Base-by-base conservation (phyloP, 1,284 basidiomycete species). In the Wallemia hederae region DNA sequence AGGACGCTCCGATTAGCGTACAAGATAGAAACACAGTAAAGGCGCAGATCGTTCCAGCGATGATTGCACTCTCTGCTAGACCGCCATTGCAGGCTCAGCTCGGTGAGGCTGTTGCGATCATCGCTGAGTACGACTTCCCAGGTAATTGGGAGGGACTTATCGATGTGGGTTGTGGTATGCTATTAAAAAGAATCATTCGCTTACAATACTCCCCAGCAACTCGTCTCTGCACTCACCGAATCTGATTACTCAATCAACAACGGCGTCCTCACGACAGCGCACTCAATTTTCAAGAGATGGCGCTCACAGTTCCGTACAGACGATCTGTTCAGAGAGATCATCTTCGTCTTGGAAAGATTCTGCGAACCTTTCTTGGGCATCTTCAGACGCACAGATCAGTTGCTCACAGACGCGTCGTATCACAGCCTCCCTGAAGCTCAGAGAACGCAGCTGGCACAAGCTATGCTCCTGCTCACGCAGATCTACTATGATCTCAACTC, bases 231-330 rank as follows among this genome's bases (percentile, higher is more conserved):
- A 62, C 75, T 91, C 55, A 82, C 85, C 15, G 72, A 76, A 9
- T 77, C 80, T 22, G 81, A 96, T 68, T 89, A 85, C 70, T 81
- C 82, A 64, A 71, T 88, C 65, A 92, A 96, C 69, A 76, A 90
- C 34, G 86, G 85, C 60, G 85, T 98, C 7, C 77, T 99, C 33
- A 80, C 92, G 66, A 91, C 91, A 0, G 87, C 89, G 0, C 92
- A 97, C 71, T 90, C 88, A 49, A 97, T 98, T 67, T 97, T 96
- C 73, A 78, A 80, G 60, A 79, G 81, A 64, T 98, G 92, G 92
- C 80, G 92, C 60, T 80, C 87, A 2, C 84, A 85, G 66, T 85
- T 91, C 67, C 81, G 90, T 61, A 83, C 85, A 3, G 83, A 99
- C 72, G 71, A 76, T 55, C 80, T 99, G 59, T 98, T 84, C 74